Percentiles rank a stretch among this genome's conserved stretches.
phyloP scores from a whole-genome alignment of 768 basidiomycete genomes.

The Gloeophyllum trabeum region DNA sequence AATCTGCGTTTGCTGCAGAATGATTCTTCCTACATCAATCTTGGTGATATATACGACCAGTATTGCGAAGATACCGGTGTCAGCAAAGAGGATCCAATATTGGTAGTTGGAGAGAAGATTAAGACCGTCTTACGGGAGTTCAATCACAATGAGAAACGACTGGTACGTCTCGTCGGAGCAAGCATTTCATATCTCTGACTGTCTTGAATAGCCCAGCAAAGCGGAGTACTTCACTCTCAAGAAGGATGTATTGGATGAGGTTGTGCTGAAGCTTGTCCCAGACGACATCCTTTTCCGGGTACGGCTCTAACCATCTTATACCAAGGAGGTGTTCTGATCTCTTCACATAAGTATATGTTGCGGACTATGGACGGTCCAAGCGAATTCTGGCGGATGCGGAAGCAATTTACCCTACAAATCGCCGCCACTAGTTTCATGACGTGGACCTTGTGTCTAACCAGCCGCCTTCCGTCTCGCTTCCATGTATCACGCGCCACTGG shows the following conservation, averaged over 20 bases:
- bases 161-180: slow-evolving; percentile 4
- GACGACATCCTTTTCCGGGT: slow-evolving; percentile 82
- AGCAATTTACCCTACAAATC: slow-evolving; percentile 88
- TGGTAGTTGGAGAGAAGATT: slow-evolving; percentile 79
- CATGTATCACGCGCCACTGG: slow-evolving; percentile 86
- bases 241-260: slow-evolving; percentile 84
- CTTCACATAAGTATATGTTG: slow-evolving; percentile 67
- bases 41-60: slow-evolving; percentile 92
- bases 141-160: slow-evolving; percentile 20
- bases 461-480: slow-evolving; percentile 76
- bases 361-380: slow-evolving; percentile 73
- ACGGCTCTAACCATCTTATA: slow-evolving; percentile 15
- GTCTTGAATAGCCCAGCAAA: slow-evolving; percentile 37
- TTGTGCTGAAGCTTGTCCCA: slow-evolving; percentile 78
- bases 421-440: slow-evolving; percentile 90
- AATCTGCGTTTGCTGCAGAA: slow-evolving; percentile 79
- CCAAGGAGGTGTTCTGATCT: slow-evolving; percentile 1
- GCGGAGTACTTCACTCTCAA: slow-evolving; percentile 58
- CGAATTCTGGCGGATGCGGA: slow-evolving; percentile 94
- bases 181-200: neutral
- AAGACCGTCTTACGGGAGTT: slow-evolving; percentile 55
- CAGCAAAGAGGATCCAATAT: slow-evolving; percentile 77
- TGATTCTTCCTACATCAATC: slow-evolving; percentile 81
- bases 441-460: slow-evolving; percentile 74
- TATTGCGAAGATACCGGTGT: slow-evolving; percentile 70